phyloP scores from a whole-genome alignment of 345 rosid genomes.

The Brassica incana region DNA sequence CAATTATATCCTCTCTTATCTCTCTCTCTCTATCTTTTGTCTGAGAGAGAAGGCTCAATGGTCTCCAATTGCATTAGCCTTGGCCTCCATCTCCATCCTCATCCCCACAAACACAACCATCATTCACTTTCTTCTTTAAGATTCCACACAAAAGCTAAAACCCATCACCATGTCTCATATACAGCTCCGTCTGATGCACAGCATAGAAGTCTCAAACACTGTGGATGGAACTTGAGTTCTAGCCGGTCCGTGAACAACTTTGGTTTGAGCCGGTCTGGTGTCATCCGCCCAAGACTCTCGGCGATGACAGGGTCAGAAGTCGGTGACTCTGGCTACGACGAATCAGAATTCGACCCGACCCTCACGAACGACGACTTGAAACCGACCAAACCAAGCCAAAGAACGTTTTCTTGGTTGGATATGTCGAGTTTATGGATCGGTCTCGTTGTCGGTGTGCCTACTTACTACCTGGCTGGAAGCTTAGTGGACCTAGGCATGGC shows the following conservation, averaged over 20 bases:
- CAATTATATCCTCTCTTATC: background rate
- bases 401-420: constrained; percentile 72
- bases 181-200: background rate
- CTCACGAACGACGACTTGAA: constrained; percentile 88
- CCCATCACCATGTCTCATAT: constrained; percentile 31
- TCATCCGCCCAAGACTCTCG: constrained; percentile 41
- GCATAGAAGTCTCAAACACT: constrained; percentile 4
- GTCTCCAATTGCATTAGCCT: constrained; percentile 52
- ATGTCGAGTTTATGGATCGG: constrained; percentile 98
- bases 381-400: constrained; percentile 56
- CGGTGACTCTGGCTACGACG: constrained; percentile 30
- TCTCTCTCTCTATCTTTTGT: constrained; percentile 24
- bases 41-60: constrained; percentile 42
- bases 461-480: constrained; percentile 88
- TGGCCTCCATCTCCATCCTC: constrained; percentile 50
- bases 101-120: constrained; percentile 30
- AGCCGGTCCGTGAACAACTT: background rate
- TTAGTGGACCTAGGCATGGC: constrained; percentile 95
- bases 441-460: constrained; percentile 90
- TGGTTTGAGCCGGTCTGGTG: constrained; percentile 9
- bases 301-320: constrained; percentile 26
- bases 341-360: constrained; percentile 50
- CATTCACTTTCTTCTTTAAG: constrained; percentile 16
- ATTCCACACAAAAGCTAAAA: constrained; percentile 27
- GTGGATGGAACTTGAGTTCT: background rate